Conservation (phyloP, 164 flowering plant species). For the Euptelea pleiosperma region DNA sequence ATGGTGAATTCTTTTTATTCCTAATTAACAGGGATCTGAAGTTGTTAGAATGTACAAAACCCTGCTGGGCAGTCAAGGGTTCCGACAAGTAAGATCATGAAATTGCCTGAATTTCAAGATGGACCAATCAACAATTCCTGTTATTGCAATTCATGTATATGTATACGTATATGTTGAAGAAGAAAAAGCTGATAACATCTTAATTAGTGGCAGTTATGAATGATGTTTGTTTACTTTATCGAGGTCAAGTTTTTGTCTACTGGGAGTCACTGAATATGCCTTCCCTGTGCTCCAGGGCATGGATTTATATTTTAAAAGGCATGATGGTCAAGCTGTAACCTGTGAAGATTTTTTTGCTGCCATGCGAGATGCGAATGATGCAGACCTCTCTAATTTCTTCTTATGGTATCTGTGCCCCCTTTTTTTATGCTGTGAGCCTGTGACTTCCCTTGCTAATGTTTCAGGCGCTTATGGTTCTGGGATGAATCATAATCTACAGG, state of each 20-base stretch:
- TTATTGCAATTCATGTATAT: too few species aligned
- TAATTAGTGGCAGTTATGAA: too few species aligned
- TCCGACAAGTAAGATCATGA: conserved; percentile 67
- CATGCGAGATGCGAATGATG: conserved; percentile 89
- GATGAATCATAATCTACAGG: conserved; percentile 36
- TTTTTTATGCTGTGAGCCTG: background rate
- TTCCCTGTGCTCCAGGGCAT: conserved; percentile 54
- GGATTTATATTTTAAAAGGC: conserved; percentile 89
- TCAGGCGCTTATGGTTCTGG: background rate
- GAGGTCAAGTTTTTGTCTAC: too few species aligned
- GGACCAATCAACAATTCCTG: too few species aligned
- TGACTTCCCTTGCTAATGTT: background rate
- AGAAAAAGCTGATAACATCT: too few species aligned
- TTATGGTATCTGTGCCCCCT: conserved; percentile 43
- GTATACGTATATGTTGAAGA: too few species aligned
- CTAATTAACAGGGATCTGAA: conserved; percentile 70
- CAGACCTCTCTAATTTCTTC: conserved; percentile 68
- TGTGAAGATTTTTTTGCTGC: conserved; percentile 93
- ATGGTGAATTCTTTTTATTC: too few species aligned
- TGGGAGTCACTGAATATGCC: background rate
- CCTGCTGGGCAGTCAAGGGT: conserved; percentile 65
- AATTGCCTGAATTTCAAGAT: too few species aligned
- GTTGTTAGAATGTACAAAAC: conserved; percentile 97
- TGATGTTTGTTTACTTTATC: too few species aligned
- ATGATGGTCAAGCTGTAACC: conserved; percentile 94